Conservation (phyloP, 495 filamentous ascomycete genomes). For the Neurospora hispaniola region DNA sequence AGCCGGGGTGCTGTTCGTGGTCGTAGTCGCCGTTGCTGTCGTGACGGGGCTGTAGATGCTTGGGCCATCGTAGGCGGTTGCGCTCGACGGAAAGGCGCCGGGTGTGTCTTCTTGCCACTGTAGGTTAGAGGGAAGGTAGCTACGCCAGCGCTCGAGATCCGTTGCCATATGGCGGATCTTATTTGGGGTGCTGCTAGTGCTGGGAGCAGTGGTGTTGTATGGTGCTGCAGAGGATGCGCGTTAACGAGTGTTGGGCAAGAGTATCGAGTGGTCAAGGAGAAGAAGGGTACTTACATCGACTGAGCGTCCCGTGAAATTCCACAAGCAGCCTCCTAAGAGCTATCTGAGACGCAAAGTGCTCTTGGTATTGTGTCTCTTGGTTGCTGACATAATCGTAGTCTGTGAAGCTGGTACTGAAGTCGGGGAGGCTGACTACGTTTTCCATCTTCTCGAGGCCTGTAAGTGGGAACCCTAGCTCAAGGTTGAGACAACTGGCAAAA, state of each 20-base stretch:
- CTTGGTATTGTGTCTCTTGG: constrained; percentile 40
- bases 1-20: background rate
- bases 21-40: constrained; percentile 6
- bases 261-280: background rate
- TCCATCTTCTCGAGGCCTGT: constrained; percentile 43
- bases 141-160: constrained; percentile 45
- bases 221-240: background rate
- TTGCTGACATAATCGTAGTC: constrained; percentile 39
- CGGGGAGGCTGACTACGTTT: constrained; percentile 39
- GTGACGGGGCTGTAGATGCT: constrained; percentile 16
- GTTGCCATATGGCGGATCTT: constrained; percentile 37
- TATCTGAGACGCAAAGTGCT: constrained; percentile 48
- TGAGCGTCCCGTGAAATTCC: constrained; percentile 38
- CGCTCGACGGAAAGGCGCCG: constrained; percentile 22
- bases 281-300: constrained; percentile 30
- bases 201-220: constrained; percentile 2
- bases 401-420: constrained; percentile 35
- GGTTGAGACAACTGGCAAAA: constrained; percentile 32
- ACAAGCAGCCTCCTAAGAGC: constrained; percentile 42
- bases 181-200: constrained; percentile 8
- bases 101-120: constrained; percentile 45
- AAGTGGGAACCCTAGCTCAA: constrained; percentile 45
- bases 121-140: constrained; percentile 39
- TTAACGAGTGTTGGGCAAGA: background rate
- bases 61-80: constrained; percentile 9